Evolutionary conservation across 306 rosid species (phyloP).

Genomic region (Sindora glabra): DNA sequence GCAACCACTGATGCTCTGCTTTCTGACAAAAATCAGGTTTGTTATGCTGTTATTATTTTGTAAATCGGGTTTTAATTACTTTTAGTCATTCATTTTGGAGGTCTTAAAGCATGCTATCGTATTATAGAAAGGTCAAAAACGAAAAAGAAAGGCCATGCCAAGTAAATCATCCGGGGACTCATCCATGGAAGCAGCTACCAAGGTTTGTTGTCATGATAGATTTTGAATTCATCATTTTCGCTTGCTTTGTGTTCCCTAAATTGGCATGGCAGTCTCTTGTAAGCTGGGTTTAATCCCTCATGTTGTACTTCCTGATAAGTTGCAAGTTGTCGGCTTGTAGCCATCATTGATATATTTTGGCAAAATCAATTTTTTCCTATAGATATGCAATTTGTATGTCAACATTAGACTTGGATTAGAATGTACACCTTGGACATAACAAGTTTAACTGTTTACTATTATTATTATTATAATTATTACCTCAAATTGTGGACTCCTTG

Average conservation of each 20-base stretch:
- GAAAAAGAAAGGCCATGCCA: conserved; percentile 50
- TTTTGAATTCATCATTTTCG: neutral
- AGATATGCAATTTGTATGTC: too few relatives aligned
- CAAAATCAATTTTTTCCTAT: too few relatives aligned
- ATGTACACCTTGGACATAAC: too few relatives aligned
- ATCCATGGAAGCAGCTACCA: conserved; percentile 50
- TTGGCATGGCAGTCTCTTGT: too few relatives aligned
- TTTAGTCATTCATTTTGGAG: neutral
- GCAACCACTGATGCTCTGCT: conserved; percentile 80
- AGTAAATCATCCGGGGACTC: conserved; percentile 55
- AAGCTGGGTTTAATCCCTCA: too few relatives aligned
- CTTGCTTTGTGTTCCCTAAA: neutral
- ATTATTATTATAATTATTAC: too few relatives aligned
- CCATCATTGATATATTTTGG: too few relatives aligned
- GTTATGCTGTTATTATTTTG: neutral
- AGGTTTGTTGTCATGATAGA: conserved; percentile 39
- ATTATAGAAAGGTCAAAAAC: conserved; percentile 72
- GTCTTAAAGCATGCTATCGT: conserved; percentile 18
- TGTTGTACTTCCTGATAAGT: too few relatives aligned
- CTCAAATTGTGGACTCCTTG: too few relatives aligned
- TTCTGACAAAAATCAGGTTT: conserved; percentile 80
- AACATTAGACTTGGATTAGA: too few relatives aligned
- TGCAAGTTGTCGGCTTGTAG: too few relatives aligned
- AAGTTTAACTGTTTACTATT: too few relatives aligned
- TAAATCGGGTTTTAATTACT: neutral